phyloP scores from a whole-genome alignment of 129 eudicot genomes.

The Pseudognaphalium luteoalbum region DNA sequence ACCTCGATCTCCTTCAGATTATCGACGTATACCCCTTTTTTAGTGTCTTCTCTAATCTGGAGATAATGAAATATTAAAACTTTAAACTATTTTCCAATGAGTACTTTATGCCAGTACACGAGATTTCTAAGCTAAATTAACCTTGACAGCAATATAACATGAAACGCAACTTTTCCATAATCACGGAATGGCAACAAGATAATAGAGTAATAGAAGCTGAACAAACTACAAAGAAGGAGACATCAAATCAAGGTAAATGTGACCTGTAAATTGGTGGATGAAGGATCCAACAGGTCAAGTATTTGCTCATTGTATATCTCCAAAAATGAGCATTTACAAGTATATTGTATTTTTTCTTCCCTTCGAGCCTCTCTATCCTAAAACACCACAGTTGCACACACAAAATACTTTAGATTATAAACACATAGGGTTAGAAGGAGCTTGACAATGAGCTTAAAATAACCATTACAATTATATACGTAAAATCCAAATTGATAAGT shows the following conservation, averaged over 20 bases:
- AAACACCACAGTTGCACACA: constrained; percentile 18
- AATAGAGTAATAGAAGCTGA: constrained; percentile 18
- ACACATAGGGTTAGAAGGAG: background rate
- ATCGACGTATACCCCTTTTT: constrained; percentile 93
- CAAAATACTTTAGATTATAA: background rate
- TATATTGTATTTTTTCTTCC: constrained; percentile 82
- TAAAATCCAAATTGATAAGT: background rate
- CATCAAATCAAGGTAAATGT: background rate
- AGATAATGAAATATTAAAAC: constrained; percentile 11
- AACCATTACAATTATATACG: background rate
- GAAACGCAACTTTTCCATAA: constrained; percentile 5
- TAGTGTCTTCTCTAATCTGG: constrained; percentile 93
- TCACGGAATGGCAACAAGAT: background rate
- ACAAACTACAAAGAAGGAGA: constrained; percentile 7
- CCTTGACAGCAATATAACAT: constrained; percentile 2
- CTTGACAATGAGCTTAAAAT: background rate
- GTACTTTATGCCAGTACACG: constrained; percentile 6
- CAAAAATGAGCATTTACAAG: constrained; percentile 92
- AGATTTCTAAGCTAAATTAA: constrained; percentile 1
- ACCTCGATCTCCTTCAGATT: constrained; percentile 88
- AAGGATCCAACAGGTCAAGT: constrained; percentile 90
- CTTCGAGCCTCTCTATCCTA: constrained; percentile 95
- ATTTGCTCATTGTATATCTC: constrained; percentile 98
- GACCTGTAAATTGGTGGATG: constrained; percentile 89
- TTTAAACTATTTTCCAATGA: background rate